Evolutionary conservation across 2,329 filamentous ascomycete species (phyloP), one percentile per base, ranked within the genome.

Genomic region (Chrysoporthe puriensis): DNA sequence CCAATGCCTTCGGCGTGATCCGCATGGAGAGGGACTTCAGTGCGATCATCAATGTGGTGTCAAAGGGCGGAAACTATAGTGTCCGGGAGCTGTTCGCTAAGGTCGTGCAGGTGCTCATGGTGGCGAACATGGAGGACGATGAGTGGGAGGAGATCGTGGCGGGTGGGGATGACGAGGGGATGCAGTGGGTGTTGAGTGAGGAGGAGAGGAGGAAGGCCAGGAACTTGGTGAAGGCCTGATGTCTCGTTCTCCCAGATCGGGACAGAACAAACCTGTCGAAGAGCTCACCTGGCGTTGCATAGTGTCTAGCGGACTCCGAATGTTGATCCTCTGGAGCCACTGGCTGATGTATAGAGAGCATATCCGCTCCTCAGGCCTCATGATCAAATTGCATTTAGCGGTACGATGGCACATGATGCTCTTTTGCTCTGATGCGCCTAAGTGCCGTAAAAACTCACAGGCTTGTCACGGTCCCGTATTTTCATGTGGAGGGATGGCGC

Each of bases 111-210:
- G 90, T 97, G 73, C 88, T 91, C 67, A 88, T 96, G 83, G 88
- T 97, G 18, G 89, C 95, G 76, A 95, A 94, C 73, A 96, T 97
- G 93, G 94, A 97, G 76, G 92, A 96, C 44, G 94, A 97, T 67
- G 95, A 97, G 79, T 97, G 94, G 92, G 92, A 95, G 60, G 93
- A 96, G 78, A 79, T 94, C 50, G 77, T 79, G 50, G 75, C 78
- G 7, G 79, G 84, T 52, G 79, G 83, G 43, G 84, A 81, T 46
- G 86, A 89, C 14, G 89, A 87, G 62, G 91, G 87, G 13, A 88
- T 96, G 75, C 84, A 85, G 62, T 94, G 91, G 91, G 85, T 90
- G 58, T 73, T 94, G 70, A 90, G 85, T 68, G 84, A 85, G 54
- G 92, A 94, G 67, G 94, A 97, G 81, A 88, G 91, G 76, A 84